phyloP scores from a whole-genome alignment of 805 yeast genomes.

The Candida qinlingensis region DNA sequence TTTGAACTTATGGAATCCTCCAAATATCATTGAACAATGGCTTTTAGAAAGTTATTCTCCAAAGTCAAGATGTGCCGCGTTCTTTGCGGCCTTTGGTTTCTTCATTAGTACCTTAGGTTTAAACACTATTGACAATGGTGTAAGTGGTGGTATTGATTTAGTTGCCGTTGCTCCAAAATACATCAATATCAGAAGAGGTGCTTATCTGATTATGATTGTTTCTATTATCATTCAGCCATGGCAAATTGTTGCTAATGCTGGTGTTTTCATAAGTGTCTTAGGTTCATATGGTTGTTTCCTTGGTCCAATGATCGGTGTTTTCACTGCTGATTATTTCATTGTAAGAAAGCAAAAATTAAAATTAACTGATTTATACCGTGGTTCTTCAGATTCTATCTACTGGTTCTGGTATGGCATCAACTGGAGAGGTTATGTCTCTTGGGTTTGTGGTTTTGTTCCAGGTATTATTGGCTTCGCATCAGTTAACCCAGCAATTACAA shows the following conservation, averaged over 20 bases:
- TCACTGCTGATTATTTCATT: conserved; percentile 31
- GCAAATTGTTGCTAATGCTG: conserved; percentile 32
- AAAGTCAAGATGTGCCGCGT: conserved; percentile 42
- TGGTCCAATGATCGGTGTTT: conserved; percentile 39
- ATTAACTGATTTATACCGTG: conserved; percentile 36
- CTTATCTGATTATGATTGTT: conserved; percentile 59
- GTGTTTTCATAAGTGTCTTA: conserved; percentile 20
- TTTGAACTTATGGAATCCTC: conserved; percentile 41
- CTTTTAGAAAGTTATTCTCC: conserved; percentile 32
- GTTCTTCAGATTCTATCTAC: conserved; percentile 30
- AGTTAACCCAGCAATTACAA: conserved; percentile 25
- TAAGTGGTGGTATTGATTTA: conserved; percentile 47
- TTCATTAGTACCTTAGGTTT: conserved; percentile 31
- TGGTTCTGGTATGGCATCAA: conserved; percentile 41
- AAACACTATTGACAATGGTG: conserved; percentile 37
- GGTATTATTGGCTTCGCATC: conserved; percentile 37
- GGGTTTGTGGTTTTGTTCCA: conserved; percentile 35
- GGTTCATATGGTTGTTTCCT: conserved; percentile 31
- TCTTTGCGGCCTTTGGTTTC: conserved; percentile 34
- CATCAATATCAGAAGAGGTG: conserved; percentile 60
- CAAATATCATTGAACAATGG: conserved; percentile 36
- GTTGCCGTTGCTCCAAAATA: conserved; percentile 45
- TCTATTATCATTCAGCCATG: conserved; percentile 77
- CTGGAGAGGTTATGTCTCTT: conserved; percentile 35
- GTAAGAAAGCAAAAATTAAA: conserved; percentile 35